Percentiles rank a stretch among this genome's conserved stretches.
Evolutionary conservation across 1,139 yeast species (phyloP).

Genomic region (Sugiyamaella grinbergsii): DNA sequence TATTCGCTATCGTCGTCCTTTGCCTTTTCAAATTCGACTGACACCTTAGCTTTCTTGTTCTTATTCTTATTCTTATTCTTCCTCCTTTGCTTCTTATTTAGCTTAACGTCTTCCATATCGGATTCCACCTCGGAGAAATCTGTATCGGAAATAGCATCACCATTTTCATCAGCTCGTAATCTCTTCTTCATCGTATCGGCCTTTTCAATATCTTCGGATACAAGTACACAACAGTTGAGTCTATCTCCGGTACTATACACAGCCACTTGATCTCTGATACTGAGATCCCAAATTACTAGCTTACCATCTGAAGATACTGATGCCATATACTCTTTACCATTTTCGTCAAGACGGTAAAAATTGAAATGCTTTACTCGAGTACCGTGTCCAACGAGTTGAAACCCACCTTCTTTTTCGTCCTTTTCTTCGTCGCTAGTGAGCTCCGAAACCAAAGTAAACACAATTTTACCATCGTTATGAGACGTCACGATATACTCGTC

Average conservation of each 20-base stretch:
- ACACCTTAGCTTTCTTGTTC: conserved; percentile 41
- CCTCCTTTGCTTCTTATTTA: conserved; percentile 49
- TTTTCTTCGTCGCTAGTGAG: conserved; percentile 40
- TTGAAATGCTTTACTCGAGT: conserved; percentile 80
- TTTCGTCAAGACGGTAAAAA: conserved; percentile 51
- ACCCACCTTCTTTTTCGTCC: conserved; percentile 36
- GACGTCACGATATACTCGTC: conserved; percentile 67
- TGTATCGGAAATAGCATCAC: conserved; percentile 60
- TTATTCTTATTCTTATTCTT: conserved; percentile 50
- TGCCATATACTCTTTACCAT: conserved; percentile 51
- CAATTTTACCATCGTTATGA: conserved; percentile 70
- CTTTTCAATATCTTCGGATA: conserved; percentile 78
- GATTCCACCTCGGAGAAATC: conserved; percentile 50
- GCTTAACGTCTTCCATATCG: conserved; percentile 43
- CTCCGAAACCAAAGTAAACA: conserved; percentile 51
- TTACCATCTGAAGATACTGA: conserved; percentile 93
- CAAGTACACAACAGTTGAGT: conserved; percentile 78
- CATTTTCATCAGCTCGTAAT: conserved; percentile 41
- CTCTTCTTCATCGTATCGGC: conserved; percentile 25
- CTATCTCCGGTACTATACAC: conserved; percentile 93
- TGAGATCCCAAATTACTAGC: conserved; percentile 85
- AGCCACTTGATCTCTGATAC: conserved; percentile 74
- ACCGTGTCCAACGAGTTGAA: conserved; percentile 74
- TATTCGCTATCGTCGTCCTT: conserved; percentile 6
- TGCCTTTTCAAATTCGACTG: conserved; percentile 27